Evolutionary conservation across 108 stramenopile genomes (phyloP).

Genomic region (Cyclotella choctawhatcheeana): DNA sequence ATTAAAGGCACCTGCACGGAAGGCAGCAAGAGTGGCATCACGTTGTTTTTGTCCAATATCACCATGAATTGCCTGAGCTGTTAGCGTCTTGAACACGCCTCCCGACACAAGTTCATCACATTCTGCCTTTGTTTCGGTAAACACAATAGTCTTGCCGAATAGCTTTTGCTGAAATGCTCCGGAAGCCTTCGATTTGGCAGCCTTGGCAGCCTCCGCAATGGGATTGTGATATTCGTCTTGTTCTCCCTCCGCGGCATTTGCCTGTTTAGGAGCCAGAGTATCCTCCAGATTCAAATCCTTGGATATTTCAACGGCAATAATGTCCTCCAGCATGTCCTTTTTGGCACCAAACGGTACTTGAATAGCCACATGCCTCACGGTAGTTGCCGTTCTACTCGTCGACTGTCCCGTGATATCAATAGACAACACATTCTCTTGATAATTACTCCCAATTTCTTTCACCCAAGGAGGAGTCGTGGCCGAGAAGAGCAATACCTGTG

Average conservation of each 20-base stretch:
- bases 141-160: slow-evolving; percentile 97
- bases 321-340: slow-evolving; percentile 79
- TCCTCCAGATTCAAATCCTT: slow-evolving; percentile 63
- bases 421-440: slow-evolving; percentile 85
- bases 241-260: slow-evolving; percentile 51
- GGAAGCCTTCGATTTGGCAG: slow-evolving; percentile 63
- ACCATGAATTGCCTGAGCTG: slow-evolving; percentile 97
- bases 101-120: slow-evolving; percentile 93
- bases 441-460: slow-evolving; percentile 85
- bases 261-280: slow-evolving; percentile 25
- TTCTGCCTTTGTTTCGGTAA: slow-evolving; percentile 95
- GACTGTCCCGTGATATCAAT: slow-evolving; percentile 92
- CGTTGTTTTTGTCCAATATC: slow-evolving; percentile 99
- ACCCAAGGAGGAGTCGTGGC: slow-evolving; percentile 99
- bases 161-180: slow-evolving; percentile 90
- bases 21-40: slow-evolving; percentile 94
- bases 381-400: slow-evolving; percentile 88
- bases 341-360: slow-evolving; percentile 93
- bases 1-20: slow-evolving; percentile 93
- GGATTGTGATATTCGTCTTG: slow-evolving; percentile 75
- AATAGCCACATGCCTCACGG: slow-evolving; percentile 94
- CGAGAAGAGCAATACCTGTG: slow-evolving; percentile 96
- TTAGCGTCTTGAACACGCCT: slow-evolving; percentile 85
- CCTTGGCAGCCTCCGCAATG: slow-evolving; percentile 88
- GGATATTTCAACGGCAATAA: slow-evolving; percentile 93